Evolutionary conservation across 306 rosid species (phyloP), one percentile per base, ranked within the genome.

Genomic region (Astragalus membranaceus): DNA sequence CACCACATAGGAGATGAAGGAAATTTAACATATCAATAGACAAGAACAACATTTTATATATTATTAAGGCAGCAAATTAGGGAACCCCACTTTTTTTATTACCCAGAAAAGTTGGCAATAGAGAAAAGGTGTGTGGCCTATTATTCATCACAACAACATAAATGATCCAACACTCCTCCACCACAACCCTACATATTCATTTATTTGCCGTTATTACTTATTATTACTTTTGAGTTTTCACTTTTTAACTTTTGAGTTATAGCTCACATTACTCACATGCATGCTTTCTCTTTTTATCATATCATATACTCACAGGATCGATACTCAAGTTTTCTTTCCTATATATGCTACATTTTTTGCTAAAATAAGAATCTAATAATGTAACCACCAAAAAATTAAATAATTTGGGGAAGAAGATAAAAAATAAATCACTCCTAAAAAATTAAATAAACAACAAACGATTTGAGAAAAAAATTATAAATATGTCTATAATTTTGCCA

Each of bases 131-230:
- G 74, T 48, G 51, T 78, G 64, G 64, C 82, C 69, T 65, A 72
- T 43, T 74, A 79, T 79, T 73, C 75, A 79, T 74, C 75, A 35
- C 68, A 69, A 29, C 57, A 67, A 49, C 79, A 78, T 80, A 84
- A 80, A 84, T 84, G 85, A 71, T 75, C 74, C 81, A 84, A 70
- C 85, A 69, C 75, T 60, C 46, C 62, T 69, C 80, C 71, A 67
- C 75, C 83, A 78, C 72, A 54, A 2, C 72, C 70, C 74, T 59
- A 68, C 54, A 44, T 6, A 46, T 52, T 80, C 73, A 80, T 83
- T 83, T 69, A 80, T 64, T 83, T 83, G 75, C 80, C 62, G 72
- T 66, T 66, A 57, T 79, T 73, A 51, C 46, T 58, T n/a, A n/a
- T n/a, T n/a, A n/a, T n/a, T n/a, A n/a, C n/a, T n/a, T n/a, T 50